phyloP scores from a whole-genome alignment of 495 filamentous ascomycete genomes.

The Hamigera avellanea region DNA sequence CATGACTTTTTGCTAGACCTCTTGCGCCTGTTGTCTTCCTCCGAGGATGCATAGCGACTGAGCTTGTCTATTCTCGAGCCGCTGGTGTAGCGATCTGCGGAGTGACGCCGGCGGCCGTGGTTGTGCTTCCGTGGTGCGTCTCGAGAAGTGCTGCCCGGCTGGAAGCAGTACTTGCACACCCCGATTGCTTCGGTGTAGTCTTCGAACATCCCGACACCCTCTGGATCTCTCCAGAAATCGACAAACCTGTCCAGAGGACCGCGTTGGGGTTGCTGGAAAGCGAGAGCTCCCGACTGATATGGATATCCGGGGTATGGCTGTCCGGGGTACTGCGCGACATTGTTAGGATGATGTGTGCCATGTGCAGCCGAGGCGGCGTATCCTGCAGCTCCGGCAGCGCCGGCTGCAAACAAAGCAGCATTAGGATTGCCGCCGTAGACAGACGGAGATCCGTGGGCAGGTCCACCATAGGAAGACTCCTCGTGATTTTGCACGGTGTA shows the following conservation, averaged over 20 bases:
- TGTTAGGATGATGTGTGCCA: no score
- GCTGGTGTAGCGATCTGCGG: constrained; percentile 34
- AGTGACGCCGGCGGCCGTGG: constrained; percentile 32
- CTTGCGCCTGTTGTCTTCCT: constrained; percentile 37
- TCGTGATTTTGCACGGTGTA: constrained; percentile 21
- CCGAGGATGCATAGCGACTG: constrained; percentile 45
- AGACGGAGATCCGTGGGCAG: constrained; percentile 10
- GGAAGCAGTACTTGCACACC: constrained; percentile 57
- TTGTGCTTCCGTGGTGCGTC: constrained; percentile 58
- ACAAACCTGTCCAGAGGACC: constrained; percentile 46
- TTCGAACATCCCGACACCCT: constrained; percentile 59
- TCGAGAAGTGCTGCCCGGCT: constrained; percentile 43
- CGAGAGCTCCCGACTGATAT: constrained; percentile 21
- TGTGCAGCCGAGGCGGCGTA: constrained; percentile 18
- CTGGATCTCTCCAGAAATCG: constrained; percentile 55
- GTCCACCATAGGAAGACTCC: constrained; percentile 12
- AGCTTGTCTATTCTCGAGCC: constrained; percentile 42
- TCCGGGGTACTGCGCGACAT: no score
- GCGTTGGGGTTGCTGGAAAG: constrained; percentile 34
- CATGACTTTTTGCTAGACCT: constrained; percentile 32
- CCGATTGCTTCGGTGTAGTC: constrained; percentile 65
- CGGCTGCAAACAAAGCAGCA: constrained; percentile 33
- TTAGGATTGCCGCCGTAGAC: constrained; percentile 22
- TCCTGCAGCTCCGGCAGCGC: constrained; percentile 29
- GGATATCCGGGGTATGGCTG: constrained; percentile 18